A percentile compares a stretch with the other conserved stretches of the same genome.
Evolutionary conservation across 2,329 filamentous ascomycete species (phyloP).

Genomic region (Aspergillus quadricinctus): DNA sequence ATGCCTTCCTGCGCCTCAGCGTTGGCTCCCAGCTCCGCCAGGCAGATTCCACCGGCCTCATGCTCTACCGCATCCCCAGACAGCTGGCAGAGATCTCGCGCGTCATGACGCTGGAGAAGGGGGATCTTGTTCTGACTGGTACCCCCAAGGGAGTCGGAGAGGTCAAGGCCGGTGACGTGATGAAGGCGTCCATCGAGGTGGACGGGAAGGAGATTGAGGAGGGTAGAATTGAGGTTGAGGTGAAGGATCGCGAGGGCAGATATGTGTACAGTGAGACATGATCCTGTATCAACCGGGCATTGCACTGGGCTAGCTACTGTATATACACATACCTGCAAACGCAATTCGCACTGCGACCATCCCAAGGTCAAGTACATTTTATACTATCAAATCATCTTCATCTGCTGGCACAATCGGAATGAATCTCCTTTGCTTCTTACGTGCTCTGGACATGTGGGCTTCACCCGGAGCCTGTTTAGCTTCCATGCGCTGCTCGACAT

Average conservation of each 20-base stretch:
- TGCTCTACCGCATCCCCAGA: slow-evolving; percentile 87
- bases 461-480: neutral
- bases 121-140: slow-evolving; percentile 92
- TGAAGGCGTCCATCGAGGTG: slow-evolving; percentile 77
- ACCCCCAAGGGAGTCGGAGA: slow-evolving; percentile 93
- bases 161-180: slow-evolving; percentile 78
- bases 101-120: slow-evolving; percentile 89
- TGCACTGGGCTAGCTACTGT: neutral
- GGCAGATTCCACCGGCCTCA: slow-evolving; percentile 82
- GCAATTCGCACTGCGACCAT: neutral
- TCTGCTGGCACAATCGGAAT: slow-evolving; percentile 28
- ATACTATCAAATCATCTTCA: slow-evolving; percentile 19
- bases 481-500: neutral
- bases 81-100: slow-evolving; percentile 86
- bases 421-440: slow-evolving; percentile 17
- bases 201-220: slow-evolving; percentile 78
- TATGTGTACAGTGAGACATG: slow-evolving; percentile 75
- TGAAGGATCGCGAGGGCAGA: slow-evolving; percentile 71
- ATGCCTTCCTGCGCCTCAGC: slow-evolving; percentile 77
- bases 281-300: neutral
- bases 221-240: slow-evolving; percentile 75
- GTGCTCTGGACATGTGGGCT: slow-evolving; percentile 1
- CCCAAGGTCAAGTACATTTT: neutral
- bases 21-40: slow-evolving; percentile 79
- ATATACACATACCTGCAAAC: slow-evolving; percentile 4